Percentiles rank a stretch among this genome's conserved stretches.
Conservation (phyloP, 495 filamentous ascomycete species). For the Xylaria cubensis region DNA sequence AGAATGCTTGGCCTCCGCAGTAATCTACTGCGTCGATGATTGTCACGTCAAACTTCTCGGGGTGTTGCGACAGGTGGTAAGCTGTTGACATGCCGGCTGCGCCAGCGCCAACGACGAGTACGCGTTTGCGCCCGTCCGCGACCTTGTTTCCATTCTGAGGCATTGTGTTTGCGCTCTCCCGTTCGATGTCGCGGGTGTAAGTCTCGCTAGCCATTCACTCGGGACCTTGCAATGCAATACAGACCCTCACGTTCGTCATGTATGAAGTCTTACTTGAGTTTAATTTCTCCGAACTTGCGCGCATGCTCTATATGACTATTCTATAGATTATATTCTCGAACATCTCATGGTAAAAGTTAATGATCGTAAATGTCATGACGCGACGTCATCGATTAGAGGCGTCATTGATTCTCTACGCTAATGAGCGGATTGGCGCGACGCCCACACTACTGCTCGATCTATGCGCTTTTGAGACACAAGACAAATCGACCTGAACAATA, state of each 20-base stretch:
- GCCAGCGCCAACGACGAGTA: constrained; percentile 68
- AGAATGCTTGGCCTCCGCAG: constrained; percentile 83
- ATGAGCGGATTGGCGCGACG: background rate
- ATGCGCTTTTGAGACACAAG: background rate
- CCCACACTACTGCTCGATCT: constrained; percentile 7
- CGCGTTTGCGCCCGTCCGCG: constrained; percentile 49
- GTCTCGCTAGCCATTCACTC: constrained; percentile 22
- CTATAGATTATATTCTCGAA: background rate
- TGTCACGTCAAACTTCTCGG: constrained; percentile 75
- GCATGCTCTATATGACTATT: background rate
- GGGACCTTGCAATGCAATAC: background rate
- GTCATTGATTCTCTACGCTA: constrained; percentile 1
- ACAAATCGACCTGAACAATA: background rate
- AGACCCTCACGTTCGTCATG: background rate
- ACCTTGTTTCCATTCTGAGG: constrained; percentile 24
- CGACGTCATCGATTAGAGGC: constrained; percentile 27
- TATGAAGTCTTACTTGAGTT: background rate
- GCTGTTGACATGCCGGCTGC: constrained; percentile 79
- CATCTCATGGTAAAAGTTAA: constrained; percentile 8
- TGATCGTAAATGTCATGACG: constrained; percentile 22
- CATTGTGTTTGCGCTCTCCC: constrained; percentile 25
- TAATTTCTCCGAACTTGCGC: background rate
- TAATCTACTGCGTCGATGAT: constrained; percentile 71
- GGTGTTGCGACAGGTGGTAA: constrained; percentile 73
- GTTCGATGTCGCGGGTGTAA: constrained; percentile 27